phyloP scores from a whole-genome alignment of 768 basidiomycete species.

The Russula brevipes region DNA sequence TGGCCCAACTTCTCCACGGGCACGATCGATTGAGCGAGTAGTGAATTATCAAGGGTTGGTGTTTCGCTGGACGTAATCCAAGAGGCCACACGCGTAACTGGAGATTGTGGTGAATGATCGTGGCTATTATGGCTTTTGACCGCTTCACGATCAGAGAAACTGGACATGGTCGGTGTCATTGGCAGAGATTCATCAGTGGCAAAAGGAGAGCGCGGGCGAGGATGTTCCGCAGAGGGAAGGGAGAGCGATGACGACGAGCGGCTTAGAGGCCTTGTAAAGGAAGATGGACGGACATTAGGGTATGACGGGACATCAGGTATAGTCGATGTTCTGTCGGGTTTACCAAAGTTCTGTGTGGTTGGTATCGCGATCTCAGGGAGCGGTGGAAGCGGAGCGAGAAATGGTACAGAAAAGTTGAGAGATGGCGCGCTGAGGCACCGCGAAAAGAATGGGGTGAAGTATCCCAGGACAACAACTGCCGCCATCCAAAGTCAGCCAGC shows the following conservation, averaged over 20 bases:
- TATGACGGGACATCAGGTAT: slow-evolving; percentile 23
- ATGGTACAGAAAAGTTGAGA: slow-evolving; percentile 23
- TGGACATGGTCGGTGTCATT: slow-evolving; percentile 8
- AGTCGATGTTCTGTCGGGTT: slow-evolving; percentile 5
- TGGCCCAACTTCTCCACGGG: slow-evolving; percentile 32
- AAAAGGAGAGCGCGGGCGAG: not conserved
- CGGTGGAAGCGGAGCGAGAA: slow-evolving; percentile 24
- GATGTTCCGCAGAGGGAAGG: slow-evolving; percentile 13
- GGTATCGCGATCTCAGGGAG: slow-evolving; percentile 20
- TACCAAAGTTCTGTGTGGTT: slow-evolving; percentile 13
- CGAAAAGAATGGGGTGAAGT: slow-evolving; percentile 27
- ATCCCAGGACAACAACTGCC: slow-evolving; percentile 23
- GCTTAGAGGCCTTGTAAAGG: slow-evolving; percentile 5
- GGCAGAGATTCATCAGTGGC: slow-evolving; percentile 8
- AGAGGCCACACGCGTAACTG: slow-evolving; percentile 13
- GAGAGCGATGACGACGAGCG: slow-evolving; percentile 20
- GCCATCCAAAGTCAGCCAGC: slow-evolving; percentile 1
- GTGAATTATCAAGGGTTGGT: slow-evolving; percentile 20
- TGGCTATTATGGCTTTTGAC: not conserved
- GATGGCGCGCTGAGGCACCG: slow-evolving; percentile 25
- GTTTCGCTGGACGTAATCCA: slow-evolving; percentile 22
- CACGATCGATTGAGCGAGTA: slow-evolving; percentile 21
- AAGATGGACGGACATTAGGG: slow-evolving; percentile 18
- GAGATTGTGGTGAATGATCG: not conserved
- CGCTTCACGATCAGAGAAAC: not conserved